These are phyloP conservation scores for Trichoderma sp. DNA, from an alignment of 2,329 filamentous ascomycete species.

Conservation along the genomic window DNA sequence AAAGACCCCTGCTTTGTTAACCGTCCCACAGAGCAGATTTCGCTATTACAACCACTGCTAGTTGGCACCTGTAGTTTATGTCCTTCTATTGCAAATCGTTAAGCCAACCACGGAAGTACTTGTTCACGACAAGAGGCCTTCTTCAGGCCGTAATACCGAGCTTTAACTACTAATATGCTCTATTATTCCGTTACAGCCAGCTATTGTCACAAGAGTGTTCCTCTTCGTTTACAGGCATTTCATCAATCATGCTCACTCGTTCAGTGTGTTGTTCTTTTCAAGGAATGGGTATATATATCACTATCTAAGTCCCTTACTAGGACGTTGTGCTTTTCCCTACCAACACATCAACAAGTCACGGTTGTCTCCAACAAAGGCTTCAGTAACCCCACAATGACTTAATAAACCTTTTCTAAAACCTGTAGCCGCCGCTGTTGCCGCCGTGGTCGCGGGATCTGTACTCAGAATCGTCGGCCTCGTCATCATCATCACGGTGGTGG, in stretches of 20 bases:
- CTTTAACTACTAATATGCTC: background rate
- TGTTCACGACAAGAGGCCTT: background rate
- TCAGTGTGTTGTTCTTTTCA: background rate
- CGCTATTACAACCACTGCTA: background rate
- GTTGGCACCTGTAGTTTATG: background rate
- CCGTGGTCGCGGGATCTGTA: conserved; percentile 30
- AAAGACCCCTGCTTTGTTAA: background rate
- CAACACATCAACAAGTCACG: background rate
- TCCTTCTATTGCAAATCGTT: background rate
- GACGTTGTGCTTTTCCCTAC: background rate
- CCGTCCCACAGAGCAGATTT: background rate
- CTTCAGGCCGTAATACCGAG: background rate
- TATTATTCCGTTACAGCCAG: background rate
- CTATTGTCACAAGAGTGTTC: background rate
- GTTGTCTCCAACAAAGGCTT: background rate
- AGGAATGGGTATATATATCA: background rate
- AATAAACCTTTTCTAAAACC: background rate
- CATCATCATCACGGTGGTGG: conserved; percentile 19
- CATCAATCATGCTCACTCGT: background rate
- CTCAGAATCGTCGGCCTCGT: conserved; percentile 23
- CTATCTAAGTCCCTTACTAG: background rate
- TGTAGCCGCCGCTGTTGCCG: conserved; percentile 5
- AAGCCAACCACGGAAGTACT: background rate
- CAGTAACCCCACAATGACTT: background rate
- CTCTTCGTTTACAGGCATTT: background rate